Base-by-base conservation (phyloP, 768 basidiomycete genomes). In the Phanerochaete carnosa region DNA sequence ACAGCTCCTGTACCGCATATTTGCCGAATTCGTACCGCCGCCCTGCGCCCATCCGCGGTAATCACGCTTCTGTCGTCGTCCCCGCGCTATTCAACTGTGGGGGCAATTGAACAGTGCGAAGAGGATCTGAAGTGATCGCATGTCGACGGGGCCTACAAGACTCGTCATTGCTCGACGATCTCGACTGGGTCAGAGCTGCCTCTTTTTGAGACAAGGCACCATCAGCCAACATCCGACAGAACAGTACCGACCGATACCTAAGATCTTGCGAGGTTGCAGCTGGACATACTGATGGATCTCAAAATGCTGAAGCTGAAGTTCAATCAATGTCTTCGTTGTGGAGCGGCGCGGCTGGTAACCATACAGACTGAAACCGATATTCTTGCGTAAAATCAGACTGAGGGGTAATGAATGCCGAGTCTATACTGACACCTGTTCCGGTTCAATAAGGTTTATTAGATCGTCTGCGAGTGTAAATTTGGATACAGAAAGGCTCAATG, bases 21-120 rank as follows among this genome's bases (percentile, higher is more conserved):
- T 62, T 45, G 2, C 61, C 61, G 61, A 62, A 26, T 45, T 52
- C 49, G 28, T 25, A 62, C 61, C 61, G 61, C 25, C 51, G 26
- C 11, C 54, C n/a, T 33, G 28, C 8, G 29, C 28, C n/a, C 26
- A 25, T 5, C 13, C 3, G 26, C 8, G 47, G 11, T 49, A 19
- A 19, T 46, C 33, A 49, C 22, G 47, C 3, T 49, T 25, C 28
- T 49, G 47, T 25, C 16, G 26, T 16, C 29, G 16, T 32, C 51
- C 30, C 51, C 51, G n/a, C 33, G 33, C 22, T 2, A 37, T 39
- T 9, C 35, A 23, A 26, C 15, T 26, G 33, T 9, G 37, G 33
- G 54, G n/a, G 51, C 51, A 9, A 39, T 37, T 55, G n/a, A 55
- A 9, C 13, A 15, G 54, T 55, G 54, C 26, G 54, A 37, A 37